Conservation (phyloP, 169 alveolate species). For the Eimeria sp. region DNA sequence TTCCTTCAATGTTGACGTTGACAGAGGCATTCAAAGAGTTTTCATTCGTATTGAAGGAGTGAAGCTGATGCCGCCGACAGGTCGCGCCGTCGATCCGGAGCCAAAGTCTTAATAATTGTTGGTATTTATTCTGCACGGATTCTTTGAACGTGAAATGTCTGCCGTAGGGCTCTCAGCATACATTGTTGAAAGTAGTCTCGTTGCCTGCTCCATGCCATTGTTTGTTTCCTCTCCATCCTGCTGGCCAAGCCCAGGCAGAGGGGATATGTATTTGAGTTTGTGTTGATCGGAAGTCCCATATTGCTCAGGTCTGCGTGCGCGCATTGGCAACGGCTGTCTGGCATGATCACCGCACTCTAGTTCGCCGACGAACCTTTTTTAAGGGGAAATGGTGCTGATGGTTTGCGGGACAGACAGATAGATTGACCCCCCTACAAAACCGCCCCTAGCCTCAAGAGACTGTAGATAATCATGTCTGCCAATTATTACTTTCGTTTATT, state of each 20-base stretch:
- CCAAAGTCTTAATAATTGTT: neutral
- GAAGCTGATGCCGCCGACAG: constrained; percentile 63
- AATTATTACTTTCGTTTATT: neutral
- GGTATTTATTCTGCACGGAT: neutral
- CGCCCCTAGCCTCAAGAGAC: constrained; percentile 10
- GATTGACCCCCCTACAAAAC: neutral
- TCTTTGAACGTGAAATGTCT: neutral
- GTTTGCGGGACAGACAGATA: neutral
- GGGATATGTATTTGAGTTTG: neutral
- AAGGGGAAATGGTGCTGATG: neutral
- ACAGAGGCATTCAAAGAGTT: constrained; percentile 78
- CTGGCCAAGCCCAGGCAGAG: neutral
- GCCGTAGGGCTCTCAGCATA: neutral
- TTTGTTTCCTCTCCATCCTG: no score
- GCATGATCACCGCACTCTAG: neutral
- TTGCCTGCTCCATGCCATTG: no score
- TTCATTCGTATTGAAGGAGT: constrained; percentile 76
- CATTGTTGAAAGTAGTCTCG: no score
- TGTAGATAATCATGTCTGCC: constrained; percentile 11
- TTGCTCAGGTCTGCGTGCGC: constrained; percentile 30
- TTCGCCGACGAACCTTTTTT: no score
- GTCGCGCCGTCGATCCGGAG: constrained; percentile 42
- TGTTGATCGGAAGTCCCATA: constrained; percentile 15
- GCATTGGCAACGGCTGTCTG: constrained; percentile 6
- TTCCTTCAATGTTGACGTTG: constrained; percentile 53